A percentile compares a stretch with the other conserved stretches of the same genome.
These are phyloP conservation scores for Calonectria naviculata DNA, from an alignment of 2,329 filamentous ascomycete species.

Conservation along the genomic window DNA sequence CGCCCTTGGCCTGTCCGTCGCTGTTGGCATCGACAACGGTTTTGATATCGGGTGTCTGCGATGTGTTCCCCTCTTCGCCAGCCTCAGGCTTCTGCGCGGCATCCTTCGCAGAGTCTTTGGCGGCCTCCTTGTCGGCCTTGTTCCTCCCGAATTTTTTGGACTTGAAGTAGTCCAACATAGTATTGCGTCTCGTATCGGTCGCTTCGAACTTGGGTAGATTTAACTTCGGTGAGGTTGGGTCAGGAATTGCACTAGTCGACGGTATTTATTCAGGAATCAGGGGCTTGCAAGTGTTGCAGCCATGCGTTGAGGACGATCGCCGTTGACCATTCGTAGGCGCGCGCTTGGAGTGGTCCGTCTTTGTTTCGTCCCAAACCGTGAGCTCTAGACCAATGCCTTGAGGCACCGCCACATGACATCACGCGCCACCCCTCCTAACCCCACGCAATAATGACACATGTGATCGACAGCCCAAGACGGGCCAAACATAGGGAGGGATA, in stretches of 20 bases:
- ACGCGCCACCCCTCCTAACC: slow-evolving; percentile 21
- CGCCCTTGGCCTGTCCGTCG: slow-evolving; percentile 16
- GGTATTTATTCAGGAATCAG: slow-evolving; percentile 26
- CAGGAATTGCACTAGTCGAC: neutral
- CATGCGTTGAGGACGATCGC: slow-evolving; percentile 12
- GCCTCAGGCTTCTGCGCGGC: slow-evolving; percentile 28
- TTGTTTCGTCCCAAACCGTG: slow-evolving; percentile 29
- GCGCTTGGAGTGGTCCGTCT: slow-evolving; percentile 37
- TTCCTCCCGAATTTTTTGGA: slow-evolving; percentile 73
- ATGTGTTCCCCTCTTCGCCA: slow-evolving; percentile 25
- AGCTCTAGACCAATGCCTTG: slow-evolving; percentile 15
- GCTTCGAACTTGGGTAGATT: slow-evolving; percentile 5
- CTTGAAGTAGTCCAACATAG: slow-evolving; percentile 72
- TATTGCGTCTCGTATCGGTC: neutral
- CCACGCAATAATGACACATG: slow-evolving; percentile 9
- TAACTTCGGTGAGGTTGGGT: neutral
- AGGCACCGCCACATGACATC: slow-evolving; percentile 47
- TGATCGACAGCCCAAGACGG: slow-evolving; percentile 29
- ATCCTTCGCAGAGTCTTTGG: slow-evolving; percentile 25
- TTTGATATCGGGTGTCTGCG: slow-evolving; percentile 27
- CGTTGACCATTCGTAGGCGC: slow-evolving; percentile 29
- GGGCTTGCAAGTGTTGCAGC: slow-evolving; percentile 32
- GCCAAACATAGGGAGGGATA: neutral
- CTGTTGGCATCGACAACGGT: slow-evolving; percentile 25
- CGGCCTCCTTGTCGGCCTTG: slow-evolving; percentile 59